Base-by-base conservation (phyloP, 2,329 filamentous ascomycete genomes). In the Intubia oerlemansii region DNA sequence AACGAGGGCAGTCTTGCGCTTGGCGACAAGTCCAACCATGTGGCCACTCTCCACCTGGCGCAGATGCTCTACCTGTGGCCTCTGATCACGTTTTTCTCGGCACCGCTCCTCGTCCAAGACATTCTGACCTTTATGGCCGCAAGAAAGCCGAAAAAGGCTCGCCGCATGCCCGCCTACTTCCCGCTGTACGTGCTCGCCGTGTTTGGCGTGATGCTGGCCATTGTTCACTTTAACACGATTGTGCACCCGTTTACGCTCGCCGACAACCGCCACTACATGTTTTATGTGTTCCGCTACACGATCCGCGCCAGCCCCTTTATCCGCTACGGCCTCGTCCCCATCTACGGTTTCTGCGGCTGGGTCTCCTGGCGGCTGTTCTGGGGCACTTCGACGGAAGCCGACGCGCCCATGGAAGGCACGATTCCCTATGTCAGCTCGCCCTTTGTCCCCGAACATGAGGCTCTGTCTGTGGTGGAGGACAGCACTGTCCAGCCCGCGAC, bases 1-100 rank as follows among this genome's bases (percentile, higher is more conserved):
- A 98, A 98, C 41, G 76, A 78, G 6, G 74, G 84, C 9, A n/a
- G 8, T n/a, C 85, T 98, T 12, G 88, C 95, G 1, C 65, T 98
- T 3, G 84, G 84, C 21, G 88, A 98, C 51, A 95, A 93, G 52
- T 74, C 79, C 16, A 93, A 92, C 44, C 88, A 98, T 43, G 62
- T 88, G 18, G 82, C 84, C 1, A 88, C 82, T 1, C 54, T 95
- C 10, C 85, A 98, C 44, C 53, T 88, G 5, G 65, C 85, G 0
- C 88, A 98, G 50, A 78, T 98, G 66, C 71, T 95, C 12, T 98
- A 98, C 44, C 73, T 95, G 39, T 92, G 82, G 77, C 75, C 84
- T 0, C 77, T 91, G 36, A 72, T 91, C 33, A 54, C 67, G 20
- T 91, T 95, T 53, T 95, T 93, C 54, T 92, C 84, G 0, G 66